These are phyloP conservation scores for Neostapfia colusana DNA, from an alignment of 176 grass and related monocot species.

Conservation along the genomic window DNA sequence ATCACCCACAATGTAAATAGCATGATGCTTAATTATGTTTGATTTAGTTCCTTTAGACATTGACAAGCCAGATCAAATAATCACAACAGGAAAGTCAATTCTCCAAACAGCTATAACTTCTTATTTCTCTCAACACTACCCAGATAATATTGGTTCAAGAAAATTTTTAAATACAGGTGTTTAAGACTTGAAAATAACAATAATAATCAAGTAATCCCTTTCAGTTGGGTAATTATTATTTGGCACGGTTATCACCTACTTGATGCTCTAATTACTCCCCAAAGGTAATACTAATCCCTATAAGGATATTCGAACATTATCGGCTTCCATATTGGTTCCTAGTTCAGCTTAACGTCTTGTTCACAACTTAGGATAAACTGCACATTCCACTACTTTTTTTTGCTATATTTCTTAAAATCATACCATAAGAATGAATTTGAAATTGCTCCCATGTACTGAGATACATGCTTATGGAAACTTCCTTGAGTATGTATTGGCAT, in stretches of 20 bases:
- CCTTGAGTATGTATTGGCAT: not conserved
- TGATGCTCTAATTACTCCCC: not conserved
- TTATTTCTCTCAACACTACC: not conserved
- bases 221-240: not conserved
- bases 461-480: slow-evolving; percentile 8
- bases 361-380: not conserved
- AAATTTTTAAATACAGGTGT: not conserved
- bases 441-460: not conserved
- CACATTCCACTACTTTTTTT: not conserved
- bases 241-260: not conserved
- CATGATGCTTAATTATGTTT: not conserved
- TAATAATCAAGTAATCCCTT: not conserved
- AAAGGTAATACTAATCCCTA: not conserved
- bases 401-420: not conserved
- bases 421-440: not conserved
- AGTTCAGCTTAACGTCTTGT: slow-evolving; percentile 10
- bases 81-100: not conserved
- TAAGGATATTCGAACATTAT: not conserved
- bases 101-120: not conserved
- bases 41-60: not conserved
- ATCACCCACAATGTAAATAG: not conserved
- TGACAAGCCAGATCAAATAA: not conserved
- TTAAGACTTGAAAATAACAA: not conserved
- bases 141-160: not conserved
- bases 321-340: not conserved